phyloP scores from a whole-genome alignment of 1,139 yeast species.

The Starmera stellimalicola region DNA sequence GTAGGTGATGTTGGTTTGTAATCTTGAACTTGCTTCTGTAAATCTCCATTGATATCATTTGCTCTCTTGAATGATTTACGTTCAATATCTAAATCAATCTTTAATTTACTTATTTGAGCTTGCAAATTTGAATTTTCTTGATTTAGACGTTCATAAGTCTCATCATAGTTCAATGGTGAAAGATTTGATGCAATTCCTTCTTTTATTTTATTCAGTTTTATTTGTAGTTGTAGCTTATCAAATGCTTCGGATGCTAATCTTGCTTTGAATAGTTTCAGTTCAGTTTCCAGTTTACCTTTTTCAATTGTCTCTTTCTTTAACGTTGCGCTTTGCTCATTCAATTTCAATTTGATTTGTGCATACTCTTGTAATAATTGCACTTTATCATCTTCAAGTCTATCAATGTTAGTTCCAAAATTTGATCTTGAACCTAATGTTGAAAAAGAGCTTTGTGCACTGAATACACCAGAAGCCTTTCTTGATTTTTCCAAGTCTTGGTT shows the following conservation, averaged over 20 bases:
- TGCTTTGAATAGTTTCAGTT: conserved; percentile 46
- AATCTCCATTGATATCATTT: conserved; percentile 20
- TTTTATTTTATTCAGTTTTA: conserved; percentile 29
- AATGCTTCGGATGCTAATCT: conserved; percentile 44
- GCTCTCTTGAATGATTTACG: conserved; percentile 24
- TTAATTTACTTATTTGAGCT: conserved; percentile 30
- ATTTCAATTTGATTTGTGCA: conserved; percentile 39
- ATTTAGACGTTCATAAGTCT: conserved; percentile 23
- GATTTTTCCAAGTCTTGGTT: conserved; percentile 26
- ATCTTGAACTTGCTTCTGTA: conserved; percentile 22
- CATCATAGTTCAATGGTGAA: conserved; percentile 19
- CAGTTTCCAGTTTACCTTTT: conserved; percentile 45
- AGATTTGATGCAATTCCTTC: conserved; percentile 20
- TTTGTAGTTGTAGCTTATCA: conserved; percentile 36
- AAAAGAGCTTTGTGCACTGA: conserved; percentile 17
- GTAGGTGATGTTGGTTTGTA: conserved; percentile 8
- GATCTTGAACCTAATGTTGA: conserved; percentile 12
- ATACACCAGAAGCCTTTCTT: conserved; percentile 14
- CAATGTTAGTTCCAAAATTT: conserved; percentile 10
- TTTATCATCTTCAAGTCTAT: conserved; percentile 13
- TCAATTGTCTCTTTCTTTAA: conserved; percentile 46
- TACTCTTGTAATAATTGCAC: conserved; percentile 33
- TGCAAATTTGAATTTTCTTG: conserved; percentile 28
- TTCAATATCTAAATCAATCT: conserved; percentile 26
- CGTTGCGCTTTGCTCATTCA: conserved; percentile 43